These are phyloP conservation scores for Neocallimastix lanati DNA, from an alignment of 192 early-diverging fungal species.

Conservation along the genomic window DNA sequence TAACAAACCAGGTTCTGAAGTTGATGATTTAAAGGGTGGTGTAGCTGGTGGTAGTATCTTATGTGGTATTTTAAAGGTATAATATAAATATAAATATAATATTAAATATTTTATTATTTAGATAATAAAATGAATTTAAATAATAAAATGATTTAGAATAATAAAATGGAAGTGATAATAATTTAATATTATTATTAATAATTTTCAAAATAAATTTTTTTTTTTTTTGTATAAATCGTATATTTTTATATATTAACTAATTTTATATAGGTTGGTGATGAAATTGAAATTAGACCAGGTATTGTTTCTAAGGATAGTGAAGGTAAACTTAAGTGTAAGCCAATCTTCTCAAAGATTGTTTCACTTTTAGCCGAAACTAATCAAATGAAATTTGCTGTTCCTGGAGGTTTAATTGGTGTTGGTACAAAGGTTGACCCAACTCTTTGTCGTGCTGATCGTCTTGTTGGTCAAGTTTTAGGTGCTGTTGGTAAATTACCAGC, in stretches of 20 bases:
- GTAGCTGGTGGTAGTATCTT: slow-evolving; percentile 95
- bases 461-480: slow-evolving; percentile 91
- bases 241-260: too few species aligned
- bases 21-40: slow-evolving; percentile 82
- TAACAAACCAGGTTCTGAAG: slow-evolving; percentile 93
- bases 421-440: slow-evolving; percentile 92
- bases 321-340: slow-evolving; percentile 59
- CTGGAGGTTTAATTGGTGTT: slow-evolving; percentile 97
- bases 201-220: too few species aligned
- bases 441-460: slow-evolving; percentile 84
- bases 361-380: slow-evolving; percentile 77
- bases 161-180: too few species aligned
- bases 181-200: too few species aligned
- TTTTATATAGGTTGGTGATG: slow-evolving; percentile 74
- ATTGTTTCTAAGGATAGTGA: slow-evolving; percentile 74
- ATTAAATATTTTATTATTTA: too few species aligned
- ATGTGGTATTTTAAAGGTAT: slow-evolving; percentile 61
- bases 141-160: too few species aligned
- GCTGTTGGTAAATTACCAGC: slow-evolving; percentile 75
- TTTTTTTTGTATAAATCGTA: too few species aligned
- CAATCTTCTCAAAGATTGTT: slow-evolving; percentile 78
- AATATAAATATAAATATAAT: not conserved
- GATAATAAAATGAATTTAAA: too few species aligned
- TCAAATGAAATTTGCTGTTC: slow-evolving; percentile 87
- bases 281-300: slow-evolving; percentile 93